Percentiles rank a stretch among this genome's conserved stretches.
Conservation (phyloP, 352 stramenopile genomes). For the Phytophthora podocarpi region DNA sequence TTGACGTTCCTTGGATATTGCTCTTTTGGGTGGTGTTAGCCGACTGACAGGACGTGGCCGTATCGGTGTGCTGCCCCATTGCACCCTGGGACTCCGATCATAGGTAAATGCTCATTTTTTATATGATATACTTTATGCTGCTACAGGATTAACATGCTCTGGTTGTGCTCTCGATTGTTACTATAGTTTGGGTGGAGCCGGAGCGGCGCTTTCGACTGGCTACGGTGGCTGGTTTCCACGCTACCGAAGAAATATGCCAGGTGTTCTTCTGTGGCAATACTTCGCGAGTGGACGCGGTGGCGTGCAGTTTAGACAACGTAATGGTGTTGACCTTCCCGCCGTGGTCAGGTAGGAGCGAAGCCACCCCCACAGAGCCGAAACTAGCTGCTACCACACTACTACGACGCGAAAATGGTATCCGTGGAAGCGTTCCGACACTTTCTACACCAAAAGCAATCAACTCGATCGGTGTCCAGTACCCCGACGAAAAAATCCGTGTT, state of each 20-base stretch:
- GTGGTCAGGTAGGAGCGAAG: constrained; percentile 9
- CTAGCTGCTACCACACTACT: constrained; percentile 32
- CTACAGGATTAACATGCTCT: constrained; percentile 1
- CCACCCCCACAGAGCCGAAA: constrained; percentile 4
- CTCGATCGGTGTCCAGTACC: constrained; percentile 19
- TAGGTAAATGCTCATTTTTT: constrained; percentile 31
- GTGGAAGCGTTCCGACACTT: neutral
- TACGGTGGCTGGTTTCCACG: constrained; percentile 34
- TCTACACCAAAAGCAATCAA: neutral
- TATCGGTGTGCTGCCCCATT: constrained; percentile 28
- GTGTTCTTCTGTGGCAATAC: constrained; percentile 33
- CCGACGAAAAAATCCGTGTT: constrained; percentile 44
- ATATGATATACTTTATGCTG: neutral
- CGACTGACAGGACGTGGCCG: constrained; percentile 24
- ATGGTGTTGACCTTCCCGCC: constrained; percentile 59
- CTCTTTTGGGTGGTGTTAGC: constrained; percentile 12
- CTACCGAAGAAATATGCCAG: constrained; percentile 36
- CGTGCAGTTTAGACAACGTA: constrained; percentile 53
- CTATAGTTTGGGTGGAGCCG: constrained; percentile 44
- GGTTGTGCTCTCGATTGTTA: neutral
- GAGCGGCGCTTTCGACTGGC: constrained; percentile 46
- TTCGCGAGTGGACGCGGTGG: constrained; percentile 27
- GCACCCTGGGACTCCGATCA: constrained; percentile 26
- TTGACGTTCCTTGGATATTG: neutral
- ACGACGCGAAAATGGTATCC: constrained; percentile 17